Evolutionary conservation across 495 filamentous ascomycete species (phyloP).

Genomic region (Xylaria venustula): DNA sequence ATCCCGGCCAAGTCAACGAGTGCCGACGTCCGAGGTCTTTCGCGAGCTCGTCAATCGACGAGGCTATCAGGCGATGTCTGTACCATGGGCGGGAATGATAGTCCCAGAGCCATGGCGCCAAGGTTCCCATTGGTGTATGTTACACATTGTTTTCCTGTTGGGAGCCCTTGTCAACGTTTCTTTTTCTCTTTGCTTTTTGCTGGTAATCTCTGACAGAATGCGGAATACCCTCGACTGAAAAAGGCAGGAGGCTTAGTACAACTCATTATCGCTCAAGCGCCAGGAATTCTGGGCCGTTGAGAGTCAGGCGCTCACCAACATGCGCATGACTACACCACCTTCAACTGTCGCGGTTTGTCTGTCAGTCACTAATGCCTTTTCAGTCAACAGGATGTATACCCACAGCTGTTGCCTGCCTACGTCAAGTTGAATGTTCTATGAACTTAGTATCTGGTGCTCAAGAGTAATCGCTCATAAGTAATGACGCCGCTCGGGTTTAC

Average conservation of each 20-base stretch:
- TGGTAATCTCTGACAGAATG: not conserved
- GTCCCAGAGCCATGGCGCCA: not conserved
- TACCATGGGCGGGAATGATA: not conserved
- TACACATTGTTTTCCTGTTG: not conserved
- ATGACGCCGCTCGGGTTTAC: not conserved
- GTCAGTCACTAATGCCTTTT: too few relatives aligned
- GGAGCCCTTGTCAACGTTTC: not conserved
- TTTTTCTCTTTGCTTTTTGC: not conserved
- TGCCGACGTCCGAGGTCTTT: conserved; percentile 8
- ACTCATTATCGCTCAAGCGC: not conserved
- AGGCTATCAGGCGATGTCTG: conserved; percentile 8
- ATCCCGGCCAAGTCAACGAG: not conserved
- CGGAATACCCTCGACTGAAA: not conserved
- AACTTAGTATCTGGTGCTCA: too few relatives aligned
- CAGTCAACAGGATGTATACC: not conserved
- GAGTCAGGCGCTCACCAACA: not conserved
- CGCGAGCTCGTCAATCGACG: not conserved
- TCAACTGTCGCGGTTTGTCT: too few relatives aligned
- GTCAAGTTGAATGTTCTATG: too few relatives aligned
- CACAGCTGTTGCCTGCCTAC: too few relatives aligned
- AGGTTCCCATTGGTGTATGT: not conserved
- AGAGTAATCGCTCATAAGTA: not conserved
- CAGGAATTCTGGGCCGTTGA: not conserved
- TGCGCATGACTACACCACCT: not conserved
- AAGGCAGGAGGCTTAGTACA: conserved; percentile 1